phyloP scores from a whole-genome alignment of 2,329 filamentous ascomycete genomes.

The Botrytis byssoidea region DNA sequence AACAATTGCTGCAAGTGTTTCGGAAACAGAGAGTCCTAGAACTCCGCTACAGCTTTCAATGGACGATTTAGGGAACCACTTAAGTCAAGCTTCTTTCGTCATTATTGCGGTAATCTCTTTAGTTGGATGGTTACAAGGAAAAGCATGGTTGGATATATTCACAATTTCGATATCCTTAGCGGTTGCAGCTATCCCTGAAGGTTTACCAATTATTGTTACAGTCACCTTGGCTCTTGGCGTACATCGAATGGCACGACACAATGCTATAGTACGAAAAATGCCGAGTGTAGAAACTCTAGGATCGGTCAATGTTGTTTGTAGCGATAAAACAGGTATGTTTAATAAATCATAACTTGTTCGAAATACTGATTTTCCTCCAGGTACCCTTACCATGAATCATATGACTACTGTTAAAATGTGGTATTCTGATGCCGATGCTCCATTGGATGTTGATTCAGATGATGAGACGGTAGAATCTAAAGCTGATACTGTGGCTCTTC shows the following conservation, averaged over 20 bases:
- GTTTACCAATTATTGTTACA: conserved; percentile 95
- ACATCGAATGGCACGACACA: conserved; percentile 90
- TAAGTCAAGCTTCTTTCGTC: conserved; percentile 94
- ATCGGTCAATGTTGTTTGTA: conserved; percentile 99
- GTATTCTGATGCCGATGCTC: conserved; percentile 71
- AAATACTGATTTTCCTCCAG: conserved; percentile 43
- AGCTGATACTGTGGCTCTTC: conserved; percentile 71
- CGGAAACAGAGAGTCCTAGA: conserved; percentile 90
- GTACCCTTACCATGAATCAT: conserved; percentile 93
- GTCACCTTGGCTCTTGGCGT: conserved; percentile 94
- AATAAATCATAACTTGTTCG: neutral
- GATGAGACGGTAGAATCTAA: conserved; percentile 54
- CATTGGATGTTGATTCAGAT: conserved; percentile 50
- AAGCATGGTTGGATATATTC: conserved; percentile 89
- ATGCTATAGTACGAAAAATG: conserved; percentile 92
- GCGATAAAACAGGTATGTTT: conserved; percentile 81
- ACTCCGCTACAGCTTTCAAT: conserved; percentile 94
- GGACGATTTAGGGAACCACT: conserved; percentile 93
- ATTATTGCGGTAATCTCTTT: conserved; percentile 93
- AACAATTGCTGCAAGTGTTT: conserved; percentile 89
- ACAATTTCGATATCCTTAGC: conserved; percentile 96
- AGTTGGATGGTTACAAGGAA: conserved; percentile 86
- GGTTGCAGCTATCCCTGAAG: conserved; percentile 94
- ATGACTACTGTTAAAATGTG: conserved; percentile 98
- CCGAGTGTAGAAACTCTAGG: conserved; percentile 97